Evolutionary conservation across 2,329 filamentous ascomycete species (phyloP), one percentile per base, ranked within the genome.

Genomic region (Lecanicillium sp.): DNA sequence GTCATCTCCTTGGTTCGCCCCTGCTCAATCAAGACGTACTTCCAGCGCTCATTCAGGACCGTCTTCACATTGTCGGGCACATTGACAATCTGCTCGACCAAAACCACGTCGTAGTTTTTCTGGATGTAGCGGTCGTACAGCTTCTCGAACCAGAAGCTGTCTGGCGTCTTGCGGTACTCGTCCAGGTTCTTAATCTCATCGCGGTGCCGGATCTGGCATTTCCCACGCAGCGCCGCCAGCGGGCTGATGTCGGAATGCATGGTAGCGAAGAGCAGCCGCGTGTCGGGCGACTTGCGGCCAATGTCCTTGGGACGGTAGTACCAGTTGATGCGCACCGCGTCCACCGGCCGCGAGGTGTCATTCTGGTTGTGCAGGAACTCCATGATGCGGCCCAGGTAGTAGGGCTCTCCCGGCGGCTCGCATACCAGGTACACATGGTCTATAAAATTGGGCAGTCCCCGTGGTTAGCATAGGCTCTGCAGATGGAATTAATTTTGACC

Each of bases 161-260:
- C 87, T 51, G 84, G 83, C 18, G 72, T 77, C 59, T 85, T 90
- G 57, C 89, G 85, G 59, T 89, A 95, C 37, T 81, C 77, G 41
- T 94, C 86, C 49, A 96, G 66, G 55, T 85, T 81, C 27, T 77
- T 65, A 44, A 97, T 90, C 59, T 97, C 88, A 46, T 81, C 84
- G 51, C 86, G 81, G 68, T 98, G 92, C 59, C 77, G 74, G 59
- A 98, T 92, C 48, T 82, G 79, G 62, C 90, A 97, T 66, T 94
- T 95, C 49, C 92, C 92, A 54, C 92, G 87, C 50, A 98, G 71
- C 33, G 92, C 87, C 36, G 88, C 88, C 53, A 98, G 72, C 42
- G 92, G 92, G 58, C 87, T 94, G 45, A 88, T 84, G 67, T 98
- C 92, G 18, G 92, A 97, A 63, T 98, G 92, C 92, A 98, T 98